These are phyloP conservation scores for Aulographum hederae DNA, from an alignment of 2,329 filamentous ascomycete genomes.

Conservation along the genomic window DNA sequence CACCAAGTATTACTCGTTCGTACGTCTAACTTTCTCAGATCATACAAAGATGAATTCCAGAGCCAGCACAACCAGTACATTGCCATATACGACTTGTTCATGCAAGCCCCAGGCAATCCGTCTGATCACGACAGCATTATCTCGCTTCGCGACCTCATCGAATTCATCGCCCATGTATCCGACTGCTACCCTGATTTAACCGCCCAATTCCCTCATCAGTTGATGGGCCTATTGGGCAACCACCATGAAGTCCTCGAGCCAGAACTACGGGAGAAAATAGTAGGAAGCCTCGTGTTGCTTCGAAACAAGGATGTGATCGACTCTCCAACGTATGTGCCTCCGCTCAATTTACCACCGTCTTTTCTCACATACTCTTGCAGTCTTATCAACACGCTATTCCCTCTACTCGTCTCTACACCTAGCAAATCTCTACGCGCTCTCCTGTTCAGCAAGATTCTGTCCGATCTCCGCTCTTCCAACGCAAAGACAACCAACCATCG, in stretches of 20 bases:
- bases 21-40: constrained; percentile 34
- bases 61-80: constrained; percentile 86
- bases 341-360: too few species aligned
- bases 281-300: constrained; percentile 72
- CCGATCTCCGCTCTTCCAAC: constrained; percentile 77
- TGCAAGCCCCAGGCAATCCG: constrained; percentile 54
- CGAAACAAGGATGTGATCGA: constrained; percentile 85
- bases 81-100: constrained; percentile 77
- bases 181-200: constrained; percentile 82
- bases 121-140: constrained; percentile 63
- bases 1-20: too few species aligned
- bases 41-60: constrained; percentile 76
- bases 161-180: constrained; percentile 83
- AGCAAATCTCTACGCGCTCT: constrained; percentile 76
- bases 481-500: constrained; percentile 77
- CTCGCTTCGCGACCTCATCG: constrained; percentile 77
- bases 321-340: constrained; percentile 39
- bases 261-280: constrained; percentile 84
- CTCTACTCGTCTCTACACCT: constrained; percentile 76
- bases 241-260: constrained; percentile 71
- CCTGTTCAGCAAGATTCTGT: constrained; percentile 79
- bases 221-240: constrained; percentile 61
- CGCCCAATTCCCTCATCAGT: constrained; percentile 55
- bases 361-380: constrained; percentile 9
- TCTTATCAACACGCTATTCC: constrained; percentile 82